Conservation (phyloP, 371 early-diverging fungal species). For the Apophysomyces variabilis region DNA sequence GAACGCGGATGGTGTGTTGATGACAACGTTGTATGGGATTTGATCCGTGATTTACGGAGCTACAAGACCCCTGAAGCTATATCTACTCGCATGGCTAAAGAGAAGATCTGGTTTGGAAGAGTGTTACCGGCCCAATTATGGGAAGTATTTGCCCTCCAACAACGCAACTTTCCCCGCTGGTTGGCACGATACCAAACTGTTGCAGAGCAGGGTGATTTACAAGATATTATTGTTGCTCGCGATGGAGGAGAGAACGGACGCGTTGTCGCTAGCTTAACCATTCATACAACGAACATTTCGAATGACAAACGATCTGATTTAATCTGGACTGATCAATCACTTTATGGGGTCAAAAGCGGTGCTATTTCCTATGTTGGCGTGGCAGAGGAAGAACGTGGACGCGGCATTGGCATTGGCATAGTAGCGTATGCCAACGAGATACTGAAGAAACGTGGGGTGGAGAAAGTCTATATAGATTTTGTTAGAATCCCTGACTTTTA, state of each 20-base stretch:
- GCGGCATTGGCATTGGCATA: slow-evolving; percentile 48
- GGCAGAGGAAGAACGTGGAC: slow-evolving; percentile 41
- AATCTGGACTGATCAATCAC: slow-evolving; percentile 38
- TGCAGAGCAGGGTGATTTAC: slow-evolving; percentile 46
- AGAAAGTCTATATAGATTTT: slow-evolving; percentile 52
- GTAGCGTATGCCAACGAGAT: slow-evolving; percentile 46
- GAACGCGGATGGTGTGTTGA: slow-evolving; percentile 39
- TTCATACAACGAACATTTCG: slow-evolving; percentile 32
- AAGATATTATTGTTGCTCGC: slow-evolving; percentile 51
- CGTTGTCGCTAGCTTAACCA: slow-evolving; percentile 38
- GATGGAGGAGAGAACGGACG: slow-evolving; percentile 30
- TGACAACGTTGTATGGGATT: slow-evolving; percentile 30
- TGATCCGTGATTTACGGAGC: slow-evolving; percentile 30
- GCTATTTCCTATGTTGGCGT: slow-evolving; percentile 58
- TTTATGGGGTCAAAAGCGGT: slow-evolving; percentile 42
- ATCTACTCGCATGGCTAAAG: slow-evolving; percentile 33
- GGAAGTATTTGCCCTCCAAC: slow-evolving; percentile 42
- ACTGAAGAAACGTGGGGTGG: slow-evolving; percentile 39
- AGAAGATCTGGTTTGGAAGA: slow-evolving; percentile 41
- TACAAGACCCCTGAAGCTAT: slow-evolving; percentile 29
- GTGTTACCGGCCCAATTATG: slow-evolving; percentile 27
- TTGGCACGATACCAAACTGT: slow-evolving; percentile 44
- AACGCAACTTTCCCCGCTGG: slow-evolving; percentile 45
- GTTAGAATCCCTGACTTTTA: slow-evolving; percentile 48
- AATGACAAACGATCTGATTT: slow-evolving; percentile 36